Evolutionary conservation across 2,329 filamentous ascomycete genomes (phyloP).

Genomic region (Fusarium liriodendri): DNA sequence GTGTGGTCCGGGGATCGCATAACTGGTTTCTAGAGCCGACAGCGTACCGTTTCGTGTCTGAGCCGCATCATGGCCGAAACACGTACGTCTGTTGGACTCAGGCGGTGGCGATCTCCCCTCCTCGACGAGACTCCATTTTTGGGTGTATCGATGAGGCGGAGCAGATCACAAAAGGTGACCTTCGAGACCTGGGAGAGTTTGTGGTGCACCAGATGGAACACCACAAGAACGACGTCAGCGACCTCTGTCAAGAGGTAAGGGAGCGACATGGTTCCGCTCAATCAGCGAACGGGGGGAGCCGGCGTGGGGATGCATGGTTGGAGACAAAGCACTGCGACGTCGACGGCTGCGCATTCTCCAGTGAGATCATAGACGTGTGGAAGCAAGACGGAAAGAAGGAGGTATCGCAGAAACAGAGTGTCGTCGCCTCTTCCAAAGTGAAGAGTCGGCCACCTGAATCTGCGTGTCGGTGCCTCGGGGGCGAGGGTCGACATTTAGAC

Average conservation of each 20-base stretch:
- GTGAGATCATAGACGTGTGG: neutral
- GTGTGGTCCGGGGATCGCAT: neutral
- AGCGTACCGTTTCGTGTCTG: neutral
- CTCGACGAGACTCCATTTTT: neutral
- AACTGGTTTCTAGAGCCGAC: neutral
- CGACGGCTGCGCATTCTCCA: neutral
- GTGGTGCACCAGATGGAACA: neutral
- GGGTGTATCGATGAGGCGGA: neutral
- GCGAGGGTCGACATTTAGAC: neutral
- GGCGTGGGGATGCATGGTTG: neutral
- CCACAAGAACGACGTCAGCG: neutral
- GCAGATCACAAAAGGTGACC: neutral
- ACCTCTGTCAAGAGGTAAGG: neutral
- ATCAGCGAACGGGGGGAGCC: neutral
- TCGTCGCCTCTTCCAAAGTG: neutral
- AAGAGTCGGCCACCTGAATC: neutral
- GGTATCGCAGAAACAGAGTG: neutral
- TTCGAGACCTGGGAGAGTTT: neutral
- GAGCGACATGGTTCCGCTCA: neutral
- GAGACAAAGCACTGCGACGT: neutral
- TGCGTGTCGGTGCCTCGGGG: neutral
- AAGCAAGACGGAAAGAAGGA: neutral
- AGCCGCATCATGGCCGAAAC: neutral
- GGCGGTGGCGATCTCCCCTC: neutral
- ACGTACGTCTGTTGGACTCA: neutral